phyloP scores from a whole-genome alignment of 768 basidiomycete species.

The Lactarius trivialis region DNA sequence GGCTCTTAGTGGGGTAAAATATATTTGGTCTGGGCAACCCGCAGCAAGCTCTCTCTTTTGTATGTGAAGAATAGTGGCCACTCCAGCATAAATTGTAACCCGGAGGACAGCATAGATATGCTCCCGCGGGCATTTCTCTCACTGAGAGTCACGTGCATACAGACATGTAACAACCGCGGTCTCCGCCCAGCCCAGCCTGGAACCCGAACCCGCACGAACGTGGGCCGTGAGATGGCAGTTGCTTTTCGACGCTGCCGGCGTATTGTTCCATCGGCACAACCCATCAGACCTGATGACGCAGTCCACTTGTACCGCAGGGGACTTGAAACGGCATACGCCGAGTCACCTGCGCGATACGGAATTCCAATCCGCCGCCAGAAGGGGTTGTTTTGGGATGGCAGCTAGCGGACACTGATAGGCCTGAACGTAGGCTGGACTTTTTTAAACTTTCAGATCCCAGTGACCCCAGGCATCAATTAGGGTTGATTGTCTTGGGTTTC shows the following conservation, averaged over 20 bases:
- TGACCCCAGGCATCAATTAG: not conserved
- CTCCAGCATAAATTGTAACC: not conserved
- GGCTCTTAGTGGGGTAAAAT: conserved; percentile 1
- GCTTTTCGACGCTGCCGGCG: conserved; percentile 7
- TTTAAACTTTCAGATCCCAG: not conserved
- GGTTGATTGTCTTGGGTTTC: not conserved
- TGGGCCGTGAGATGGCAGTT: conserved; percentile 5
- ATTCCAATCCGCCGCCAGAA: conserved; percentile 3
- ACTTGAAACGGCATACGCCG: conserved; percentile 15
- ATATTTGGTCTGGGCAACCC: not conserved
- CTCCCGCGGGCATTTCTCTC: not conserved
- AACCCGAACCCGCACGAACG: conserved; percentile 17
- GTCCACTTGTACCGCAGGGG: not conserved
- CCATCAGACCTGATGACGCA: conserved; percentile 15
- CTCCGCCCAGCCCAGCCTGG: conserved; percentile 18
- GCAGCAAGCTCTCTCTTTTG: not conserved
- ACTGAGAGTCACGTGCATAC: conserved; percentile 8
- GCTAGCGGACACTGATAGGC: not conserved
- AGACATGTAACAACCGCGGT: not conserved
- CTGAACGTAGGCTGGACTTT: not conserved
- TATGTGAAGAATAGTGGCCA: too few species aligned
- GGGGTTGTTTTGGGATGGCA: conserved; percentile 5
- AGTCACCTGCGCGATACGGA: conserved; percentile 17
- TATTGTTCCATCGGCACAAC: conserved; percentile 15
- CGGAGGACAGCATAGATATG: not conserved